These are phyloP conservation scores for Lepidium aucheri DNA, from an alignment of 345 rosid species.

Conservation along the genomic window DNA sequence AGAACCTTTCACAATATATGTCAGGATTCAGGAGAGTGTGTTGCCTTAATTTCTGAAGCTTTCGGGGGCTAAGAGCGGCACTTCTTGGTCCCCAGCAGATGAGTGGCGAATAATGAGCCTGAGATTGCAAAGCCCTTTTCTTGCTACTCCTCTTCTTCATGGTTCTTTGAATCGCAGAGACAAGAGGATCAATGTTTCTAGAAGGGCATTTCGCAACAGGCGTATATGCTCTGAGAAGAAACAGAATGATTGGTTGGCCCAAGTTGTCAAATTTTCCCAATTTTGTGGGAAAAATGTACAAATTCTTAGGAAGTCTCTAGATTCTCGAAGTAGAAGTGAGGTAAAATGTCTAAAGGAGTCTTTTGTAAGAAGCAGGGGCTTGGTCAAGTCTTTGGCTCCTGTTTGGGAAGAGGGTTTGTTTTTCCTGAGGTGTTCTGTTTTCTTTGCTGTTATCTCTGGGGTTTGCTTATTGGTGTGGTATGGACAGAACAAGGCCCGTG, in stretches of 20 bases:
- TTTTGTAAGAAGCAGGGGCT: slow-evolving; percentile 43
- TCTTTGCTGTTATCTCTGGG: slow-evolving; percentile 66
- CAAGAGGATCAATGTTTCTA: slow-evolving; percentile 14
- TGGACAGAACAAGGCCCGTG: slow-evolving; percentile 68
- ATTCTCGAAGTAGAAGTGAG: slow-evolving; percentile 46
- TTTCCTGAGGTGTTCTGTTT: slow-evolving; percentile 71
- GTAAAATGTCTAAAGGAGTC: slow-evolving; percentile 60
- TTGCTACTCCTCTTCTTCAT: slow-evolving; percentile 39
- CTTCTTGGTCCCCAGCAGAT: slow-evolving; percentile 63
- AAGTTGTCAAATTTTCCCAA: slow-evolving; percentile 51
- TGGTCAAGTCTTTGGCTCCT: slow-evolving; percentile 57
- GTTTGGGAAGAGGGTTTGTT: slow-evolving; percentile 72
- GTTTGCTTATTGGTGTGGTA: slow-evolving; percentile 84
- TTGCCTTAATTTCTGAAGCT: slow-evolving; percentile 11
- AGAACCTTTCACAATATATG: not conserved
- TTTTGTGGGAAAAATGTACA: slow-evolving; percentile 64
- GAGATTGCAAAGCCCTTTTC: slow-evolving; percentile 46
- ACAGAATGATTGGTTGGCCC: slow-evolving; percentile 57
- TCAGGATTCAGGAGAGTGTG: not conserved
- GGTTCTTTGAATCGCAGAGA: slow-evolving; percentile 22
- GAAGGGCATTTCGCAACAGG: slow-evolving; percentile 32
- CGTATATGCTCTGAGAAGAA: slow-evolving; percentile 50
- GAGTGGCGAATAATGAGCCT: slow-evolving; percentile 50
- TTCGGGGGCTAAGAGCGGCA: slow-evolving; percentile 48
- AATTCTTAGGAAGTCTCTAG: slow-evolving; percentile 50